Evolutionary conservation across 768 basidiomycete genomes (phyloP), one percentile per base, ranked within the genome.

Genomic region (Boletus pseudopeckii): DNA sequence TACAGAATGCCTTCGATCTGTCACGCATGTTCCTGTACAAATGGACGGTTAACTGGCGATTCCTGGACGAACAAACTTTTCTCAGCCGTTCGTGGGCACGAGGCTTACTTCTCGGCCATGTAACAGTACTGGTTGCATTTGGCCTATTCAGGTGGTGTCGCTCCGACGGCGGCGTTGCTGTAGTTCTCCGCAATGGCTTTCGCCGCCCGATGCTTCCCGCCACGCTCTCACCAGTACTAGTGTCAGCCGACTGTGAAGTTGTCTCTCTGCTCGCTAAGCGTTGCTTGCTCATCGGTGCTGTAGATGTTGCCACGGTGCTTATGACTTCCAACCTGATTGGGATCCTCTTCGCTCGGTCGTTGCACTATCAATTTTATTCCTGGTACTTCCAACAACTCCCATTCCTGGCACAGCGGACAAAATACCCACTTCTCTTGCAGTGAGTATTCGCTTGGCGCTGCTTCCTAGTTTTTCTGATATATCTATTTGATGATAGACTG

Each of bases 41-140:
- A 67, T 99, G 96, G 96, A 98, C 96, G 0, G 94, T 98, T 52
- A 99, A 98, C 66, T 99, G 97, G 97, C 82, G 93, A 42, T 88
- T 96, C 64, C 57, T 99, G 3, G 74, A 79, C 26, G 90, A 94
- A 66, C 74, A 80, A n/a, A 75, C 75, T 6, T 98, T 98, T 72
- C 72, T 91, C 44, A 86, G 83, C 55, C 67, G 71, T 3, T 67
- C 64, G 41, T 88, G 87, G 73, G 84, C 89, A 1, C 73, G 68
- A 39, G 71, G 74, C 1, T 75, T 99, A 15, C 73, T 98, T 17
- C 55, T 80, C 14, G 83, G 81, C 6, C 95, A 98, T 64, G 67
- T 82, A 11, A 69, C 72, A 0, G 72, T 76, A 5, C 73, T 98
- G 36, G 65, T 79, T 10, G 72, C 74, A 0, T 93, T 95, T 68